Base-by-base conservation (phyloP, 305 asterid species). In the Fraxinus latifolia region DNA sequence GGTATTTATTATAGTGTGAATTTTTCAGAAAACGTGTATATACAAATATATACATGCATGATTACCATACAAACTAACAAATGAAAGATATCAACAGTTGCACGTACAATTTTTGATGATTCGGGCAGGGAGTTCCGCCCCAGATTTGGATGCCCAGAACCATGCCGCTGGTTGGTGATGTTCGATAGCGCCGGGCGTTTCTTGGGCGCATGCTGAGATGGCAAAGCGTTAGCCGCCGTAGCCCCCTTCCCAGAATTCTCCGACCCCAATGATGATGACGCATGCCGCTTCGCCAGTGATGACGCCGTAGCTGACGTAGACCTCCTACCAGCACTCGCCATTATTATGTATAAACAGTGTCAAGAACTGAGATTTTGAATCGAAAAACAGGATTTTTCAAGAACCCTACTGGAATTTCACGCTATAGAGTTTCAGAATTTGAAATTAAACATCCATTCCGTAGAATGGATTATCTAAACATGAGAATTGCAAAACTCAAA, bases 181-280 rank as follows among this genome's bases (percentile, higher is more conserved):
- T 68, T 68, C 9, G 74, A 3, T 31, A 68, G 39, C 39, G 74
- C 74, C 11, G 74, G 74, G 37, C 74, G 37, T 29, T 68, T 68
- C 39, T 68, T 68, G 74, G 39, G 39, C 19, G 74, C 37, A 68
- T 68, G 74, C 74, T 68, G 74, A 27, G 74, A 68, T 12, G 74
- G 39, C 74, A 68, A 68, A 68, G 74, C 9, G 4, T 36, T 3
- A 68, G 74, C 37, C 21, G 74, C 39, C 11, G 74, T 11, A 68
- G 74, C 39, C 37, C 74, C 39, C 11, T 68, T 68, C 37, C 19
- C 74, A 27, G 14, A 68, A 29, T 31, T 68, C 23, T 29, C 74
- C 39, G 39, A 68, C 29, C 74, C 74, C 21, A 21, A 12, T 5
- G 74, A 68, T 27, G 74, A 68, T 68, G 75, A 68, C 9, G 75